Evolutionary conservation across 2,329 filamentous ascomycete species (phyloP), one percentile per base, ranked within the genome.

Genomic region (Raffaelea ambrosiae): DNA sequence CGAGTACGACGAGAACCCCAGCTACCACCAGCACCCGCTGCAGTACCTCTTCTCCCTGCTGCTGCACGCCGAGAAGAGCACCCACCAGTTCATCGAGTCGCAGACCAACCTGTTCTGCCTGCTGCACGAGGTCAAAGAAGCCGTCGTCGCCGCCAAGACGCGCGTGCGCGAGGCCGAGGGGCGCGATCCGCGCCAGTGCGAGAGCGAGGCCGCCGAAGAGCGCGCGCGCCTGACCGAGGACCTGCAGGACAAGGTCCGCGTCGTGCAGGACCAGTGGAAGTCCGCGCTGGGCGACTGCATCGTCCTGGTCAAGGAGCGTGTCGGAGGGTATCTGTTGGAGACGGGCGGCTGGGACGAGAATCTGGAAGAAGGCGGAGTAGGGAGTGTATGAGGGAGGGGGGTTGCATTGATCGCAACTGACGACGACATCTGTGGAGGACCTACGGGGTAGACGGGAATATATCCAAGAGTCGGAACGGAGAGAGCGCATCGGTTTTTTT

Each of bases 21-120:
- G 75, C 18, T 97, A 96, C 62, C 75, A 78, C 54, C 70, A 79
- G 1, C 87, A 88, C 59, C 93, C 93, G 11, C 67, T 96, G 61
- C 88, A 96, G 65, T 97, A 98, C 62, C 75, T 98, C 0, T 93
- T 89, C 63, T 85, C 82, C 42, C 70, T 97, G 21, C 73, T 98
- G 9, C 77, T 83, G 5, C 91, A 97, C 59, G 85, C 89, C 0
- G 88, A 94, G 63, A 95, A 93, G 69, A 90, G 85, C 57, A 91
- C 88, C 9, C 94, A 95, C 60, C 93, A 97, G 63, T 97, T 95
- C 66, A 96, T 97, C 59, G 93, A 97, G 69, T 86, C 83, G 7
- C 91, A 97, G 69, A 91, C 82, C 26, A 96, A 96, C 60, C 71
- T 96, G 31, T 73, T 95, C 21, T 97, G 91, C 59, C 72, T 97